Percentiles rank a stretch among this genome's conserved stretches.
Conservation (phyloP, 2,329 filamentous ascomycete genomes). For the Aureobasidium zeae region DNA sequence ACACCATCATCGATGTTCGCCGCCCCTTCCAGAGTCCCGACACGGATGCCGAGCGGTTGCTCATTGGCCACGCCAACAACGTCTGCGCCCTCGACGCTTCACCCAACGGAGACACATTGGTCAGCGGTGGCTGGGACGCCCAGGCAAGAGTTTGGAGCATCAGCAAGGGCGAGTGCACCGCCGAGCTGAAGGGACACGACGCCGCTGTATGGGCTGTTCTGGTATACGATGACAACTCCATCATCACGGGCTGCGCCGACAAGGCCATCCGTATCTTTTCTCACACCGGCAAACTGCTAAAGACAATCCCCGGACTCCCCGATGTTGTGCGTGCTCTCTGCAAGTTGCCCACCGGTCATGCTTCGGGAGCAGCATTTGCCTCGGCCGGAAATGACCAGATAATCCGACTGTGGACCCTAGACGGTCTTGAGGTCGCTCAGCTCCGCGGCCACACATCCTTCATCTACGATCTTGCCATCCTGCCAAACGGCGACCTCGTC, state of each 20-base stretch:
- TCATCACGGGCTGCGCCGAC: conserved; percentile 80
- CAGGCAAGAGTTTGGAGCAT: conserved; percentile 79
- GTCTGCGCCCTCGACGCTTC: conserved; percentile 79
- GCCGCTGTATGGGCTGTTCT: conserved; percentile 88
- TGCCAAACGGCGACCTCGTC: conserved; percentile 78
- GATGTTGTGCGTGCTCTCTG: conserved; percentile 86
- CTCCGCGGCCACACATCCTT: conserved; percentile 88
- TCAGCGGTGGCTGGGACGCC: conserved; percentile 91
- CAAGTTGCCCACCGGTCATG: conserved; percentile 63
- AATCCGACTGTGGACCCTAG: conserved; percentile 76
- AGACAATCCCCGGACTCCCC: conserved; percentile 58
- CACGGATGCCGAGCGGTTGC: conserved; percentile 73
- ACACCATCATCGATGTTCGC: conserved; percentile 86
- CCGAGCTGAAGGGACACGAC: conserved; percentile 64
- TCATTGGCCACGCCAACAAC: conserved; percentile 80
- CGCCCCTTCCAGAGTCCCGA: conserved; percentile 56
- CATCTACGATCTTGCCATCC: conserved; percentile 72
- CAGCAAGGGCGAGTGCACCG: conserved; percentile 72
- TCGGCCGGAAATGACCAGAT: conserved; percentile 89
- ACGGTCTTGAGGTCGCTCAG: conserved; percentile 65
- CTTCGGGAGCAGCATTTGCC: conserved; percentile 82
- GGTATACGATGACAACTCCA: conserved; percentile 65
- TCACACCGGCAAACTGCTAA: conserved; percentile 52
- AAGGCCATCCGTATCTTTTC: conserved; percentile 79
- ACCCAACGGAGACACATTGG: conserved; percentile 60